A percentile compares a stretch with the other conserved stretches of the same genome.
Conservation (phyloP, 371 early-diverging fungal species). For the Capillidium rhysosporum region DNA sequence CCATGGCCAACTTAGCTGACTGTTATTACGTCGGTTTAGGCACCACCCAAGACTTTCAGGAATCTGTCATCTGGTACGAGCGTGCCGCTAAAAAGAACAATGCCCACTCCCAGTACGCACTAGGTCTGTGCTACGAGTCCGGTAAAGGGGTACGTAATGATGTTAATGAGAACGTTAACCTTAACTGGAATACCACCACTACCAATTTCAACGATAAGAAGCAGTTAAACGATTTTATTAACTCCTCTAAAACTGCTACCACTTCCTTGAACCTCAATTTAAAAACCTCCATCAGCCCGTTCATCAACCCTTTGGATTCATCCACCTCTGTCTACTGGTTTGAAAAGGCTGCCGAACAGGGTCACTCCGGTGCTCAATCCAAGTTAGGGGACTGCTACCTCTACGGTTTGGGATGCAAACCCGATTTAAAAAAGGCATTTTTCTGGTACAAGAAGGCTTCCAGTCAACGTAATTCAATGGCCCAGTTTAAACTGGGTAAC, state of each 20-base stretch:
- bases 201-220: slow-evolving; percentile 40
- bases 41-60: slow-evolving; percentile 29
- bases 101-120: slow-evolving; percentile 52
- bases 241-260: slow-evolving; percentile 42
- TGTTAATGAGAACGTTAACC: slow-evolving; percentile 24
- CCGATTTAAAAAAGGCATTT: slow-evolving; percentile 42
- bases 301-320: slow-evolving; percentile 48
- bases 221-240: slow-evolving; percentile 18
- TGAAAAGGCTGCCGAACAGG: slow-evolving; percentile 36
- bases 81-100: slow-evolving; percentile 32
- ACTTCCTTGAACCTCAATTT: slow-evolving; percentile 74
- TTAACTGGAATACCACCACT: slow-evolving; percentile 50
- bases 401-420: slow-evolving; percentile 58
- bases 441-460: slow-evolving; percentile 58
- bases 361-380: slow-evolving; percentile 52
- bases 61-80: slow-evolving; percentile 43
- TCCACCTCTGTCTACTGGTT: slow-evolving; percentile 46
- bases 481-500: slow-evolving; percentile 64
- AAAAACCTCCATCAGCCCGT: slow-evolving; percentile 41
- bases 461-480: slow-evolving; percentile 32
- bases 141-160: slow-evolving; percentile 47
- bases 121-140: slow-evolving; percentile 64
- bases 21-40: slow-evolving; percentile 69
- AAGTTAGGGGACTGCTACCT: slow-evolving; percentile 78
- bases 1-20: slow-evolving; percentile 52